Evolutionary conservation across 257 asterid species (phyloP).

Genomic region (Solanum appendiculatum): DNA sequence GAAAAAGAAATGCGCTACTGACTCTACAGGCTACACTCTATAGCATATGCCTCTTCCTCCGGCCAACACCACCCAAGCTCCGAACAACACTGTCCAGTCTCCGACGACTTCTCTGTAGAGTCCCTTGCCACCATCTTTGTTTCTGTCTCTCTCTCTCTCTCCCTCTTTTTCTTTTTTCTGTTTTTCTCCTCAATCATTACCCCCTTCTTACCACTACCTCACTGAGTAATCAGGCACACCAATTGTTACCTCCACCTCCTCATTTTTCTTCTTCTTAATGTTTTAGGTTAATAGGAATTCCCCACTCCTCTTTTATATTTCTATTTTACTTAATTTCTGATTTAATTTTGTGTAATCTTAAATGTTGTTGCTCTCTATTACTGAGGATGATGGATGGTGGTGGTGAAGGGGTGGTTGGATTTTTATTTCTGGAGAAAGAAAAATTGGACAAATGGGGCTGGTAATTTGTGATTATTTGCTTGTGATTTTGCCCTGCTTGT

Average conservation of each 20-base stretch:
- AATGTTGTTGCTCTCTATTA: not conserved
- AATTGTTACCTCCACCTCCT: conserved; percentile 8
- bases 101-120: not conserved
- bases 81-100: not conserved
- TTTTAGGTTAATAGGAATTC: not conserved
- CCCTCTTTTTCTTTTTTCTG: not conserved
- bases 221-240: conserved; percentile 3
- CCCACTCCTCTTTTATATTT: not conserved
- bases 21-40: not conserved
- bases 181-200: not conserved
- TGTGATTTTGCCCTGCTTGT: not conserved
- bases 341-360: not conserved
- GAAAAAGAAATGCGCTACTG: not conserved
- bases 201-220: not conserved
- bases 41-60: not conserved
- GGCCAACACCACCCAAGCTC: not conserved
- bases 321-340: not conserved
- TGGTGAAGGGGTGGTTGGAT: not conserved
- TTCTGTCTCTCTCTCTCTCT: not conserved
- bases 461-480: not conserved
- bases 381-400: not conserved
- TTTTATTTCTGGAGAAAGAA: not conserved
- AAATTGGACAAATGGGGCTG: conserved; percentile 4
- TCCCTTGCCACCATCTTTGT: too few relatives aligned
- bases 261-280: conserved; percentile 11